These are phyloP conservation scores for Aspergillus wentii DNA, from an alignment of 495 filamentous ascomycete genomes.

Conservation along the genomic window DNA sequence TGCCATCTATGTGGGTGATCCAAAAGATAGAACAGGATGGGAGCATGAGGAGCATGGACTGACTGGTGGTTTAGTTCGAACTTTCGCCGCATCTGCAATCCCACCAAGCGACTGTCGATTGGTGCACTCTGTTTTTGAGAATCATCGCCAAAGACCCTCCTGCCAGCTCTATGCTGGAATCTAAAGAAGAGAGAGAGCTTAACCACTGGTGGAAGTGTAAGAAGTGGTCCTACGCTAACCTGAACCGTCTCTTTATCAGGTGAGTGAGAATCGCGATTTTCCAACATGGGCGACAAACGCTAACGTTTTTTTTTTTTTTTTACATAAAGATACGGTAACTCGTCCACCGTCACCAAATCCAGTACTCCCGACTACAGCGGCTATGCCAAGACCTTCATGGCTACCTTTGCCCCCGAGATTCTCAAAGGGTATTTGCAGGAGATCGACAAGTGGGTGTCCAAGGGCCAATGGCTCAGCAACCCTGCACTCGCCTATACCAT, in stretches of 20 bases:
- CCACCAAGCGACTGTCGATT: slow-evolving; percentile 80
- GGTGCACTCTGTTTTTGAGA: slow-evolving; percentile 90
- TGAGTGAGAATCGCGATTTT: slow-evolving; percentile 43
- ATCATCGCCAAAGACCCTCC: slow-evolving; percentile 85
- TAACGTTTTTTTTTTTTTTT: slow-evolving; percentile 7
- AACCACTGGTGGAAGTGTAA: slow-evolving; percentile 99
- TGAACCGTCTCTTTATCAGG: slow-evolving; percentile 93
- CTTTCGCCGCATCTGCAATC: slow-evolving; percentile 70
- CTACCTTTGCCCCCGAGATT: slow-evolving; percentile 90
- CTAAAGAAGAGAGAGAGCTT: slow-evolving; percentile 78
- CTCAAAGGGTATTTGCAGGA: slow-evolving; percentile 87
- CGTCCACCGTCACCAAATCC: slow-evolving; percentile 59
- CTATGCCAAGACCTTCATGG: slow-evolving; percentile 85
- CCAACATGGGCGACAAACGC: too few species aligned
- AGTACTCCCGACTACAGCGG: slow-evolving; percentile 64
- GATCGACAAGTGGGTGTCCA: slow-evolving; percentile 94
- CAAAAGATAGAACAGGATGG: background rate
- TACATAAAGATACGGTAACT: slow-evolving; percentile 77
- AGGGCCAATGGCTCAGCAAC: slow-evolving; percentile 92
- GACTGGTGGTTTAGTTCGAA: slow-evolving; percentile 62
- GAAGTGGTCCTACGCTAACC: slow-evolving; percentile 98
- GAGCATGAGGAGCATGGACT: slow-evolving; percentile 13
- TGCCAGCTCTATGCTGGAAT: slow-evolving; percentile 70
- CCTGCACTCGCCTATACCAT: slow-evolving; percentile 87
- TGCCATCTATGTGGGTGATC: slow-evolving; percentile 79